phyloP scores from a whole-genome alignment of 2,329 filamentous ascomycete genomes.

The Lizonia empirigonia region DNA sequence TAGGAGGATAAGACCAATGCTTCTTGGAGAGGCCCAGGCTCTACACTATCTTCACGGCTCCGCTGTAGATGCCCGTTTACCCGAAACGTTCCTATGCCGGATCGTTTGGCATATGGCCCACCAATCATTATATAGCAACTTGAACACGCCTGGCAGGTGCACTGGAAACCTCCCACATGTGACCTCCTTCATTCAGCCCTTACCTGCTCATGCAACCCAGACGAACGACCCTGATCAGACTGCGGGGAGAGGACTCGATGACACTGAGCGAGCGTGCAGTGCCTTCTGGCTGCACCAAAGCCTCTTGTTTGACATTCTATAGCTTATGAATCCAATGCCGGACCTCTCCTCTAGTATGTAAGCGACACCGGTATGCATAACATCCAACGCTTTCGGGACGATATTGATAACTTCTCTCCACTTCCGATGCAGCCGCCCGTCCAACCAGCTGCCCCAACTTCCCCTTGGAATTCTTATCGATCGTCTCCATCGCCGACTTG shows the following conservation, averaged over 20 bases:
- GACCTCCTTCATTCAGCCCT: background rate
- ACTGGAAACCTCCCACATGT: conserved; percentile 1
- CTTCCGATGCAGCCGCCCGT: conserved; percentile 12
- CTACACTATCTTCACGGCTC: background rate
- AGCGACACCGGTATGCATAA: background rate
- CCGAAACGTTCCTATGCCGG: conserved; percentile 5
- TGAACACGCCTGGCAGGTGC: background rate
- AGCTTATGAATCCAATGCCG: background rate
- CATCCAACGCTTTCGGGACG: background rate
- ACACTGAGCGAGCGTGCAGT: background rate
- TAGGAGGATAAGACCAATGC: background rate
- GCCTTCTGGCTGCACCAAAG: background rate
- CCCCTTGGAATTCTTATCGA: background rate
- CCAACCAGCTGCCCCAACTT: conserved; percentile 1
- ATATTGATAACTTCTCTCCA: conserved; percentile 7
- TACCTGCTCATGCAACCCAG: conserved; percentile 7
- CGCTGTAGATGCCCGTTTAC: conserved; percentile 1
- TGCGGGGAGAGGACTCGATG: background rate
- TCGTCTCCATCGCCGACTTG: background rate
- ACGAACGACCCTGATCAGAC: background rate
- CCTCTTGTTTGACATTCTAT: background rate
- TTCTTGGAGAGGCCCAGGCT: background rate
- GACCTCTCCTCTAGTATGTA: background rate
- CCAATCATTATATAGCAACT: conserved; percentile 1
- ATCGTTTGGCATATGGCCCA: background rate